Base-by-base conservation (phyloP, 1,284 basidiomycete species). In the Meira miltonrushii region DNA sequence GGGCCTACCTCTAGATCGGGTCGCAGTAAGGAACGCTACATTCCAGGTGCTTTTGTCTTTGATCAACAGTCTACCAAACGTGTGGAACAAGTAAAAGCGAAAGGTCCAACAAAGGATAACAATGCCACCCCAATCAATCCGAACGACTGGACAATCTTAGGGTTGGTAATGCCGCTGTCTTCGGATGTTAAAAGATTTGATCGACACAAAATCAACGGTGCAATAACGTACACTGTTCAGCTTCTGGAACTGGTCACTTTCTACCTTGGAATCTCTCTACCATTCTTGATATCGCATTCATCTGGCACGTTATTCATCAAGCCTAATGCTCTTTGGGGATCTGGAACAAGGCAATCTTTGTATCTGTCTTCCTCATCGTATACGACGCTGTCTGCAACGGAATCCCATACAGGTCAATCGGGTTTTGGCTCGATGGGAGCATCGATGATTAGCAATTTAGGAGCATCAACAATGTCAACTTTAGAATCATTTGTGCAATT, bases 181-280 rank as follows among this genome's bases (percentile, higher is more conserved):
- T 61, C 60, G 40, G 69, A 72, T 39, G 53, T 67, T 6, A 60
- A 69, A 12, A 60, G 69, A 23, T 66, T 69, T 50, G 46, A 63
- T 10, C 65, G 67, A 37, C 65, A 69, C 7, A 49, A 56, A 2
- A 62, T 69, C 58, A 72, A 72, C 44, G 69, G 67, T 10, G 71
- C 71, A 15, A 58, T 68, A 23, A 61, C 61, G 17, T 60, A 67
- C 46, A 59, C 65, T 5, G 59, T 57, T 43, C 61, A 71, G 15
- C 52, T 72, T 33, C 41, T 72, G 10, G 65, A 68, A 12, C 54
- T 69, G 12, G 51, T 71, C 3, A 62, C 67, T 21, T 55, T 44
- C 9, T 69, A 69, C 25, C 65, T 71, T n/a, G 71, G 71, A 33
- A 54, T 72, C 7, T 28, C 60, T 15, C 46, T 72, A 55, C 71